Evolutionary conservation across 495 filamentous ascomycete genomes (phyloP), one percentile per base, ranked within the genome.

Genomic region (Xylaria grammica): DNA sequence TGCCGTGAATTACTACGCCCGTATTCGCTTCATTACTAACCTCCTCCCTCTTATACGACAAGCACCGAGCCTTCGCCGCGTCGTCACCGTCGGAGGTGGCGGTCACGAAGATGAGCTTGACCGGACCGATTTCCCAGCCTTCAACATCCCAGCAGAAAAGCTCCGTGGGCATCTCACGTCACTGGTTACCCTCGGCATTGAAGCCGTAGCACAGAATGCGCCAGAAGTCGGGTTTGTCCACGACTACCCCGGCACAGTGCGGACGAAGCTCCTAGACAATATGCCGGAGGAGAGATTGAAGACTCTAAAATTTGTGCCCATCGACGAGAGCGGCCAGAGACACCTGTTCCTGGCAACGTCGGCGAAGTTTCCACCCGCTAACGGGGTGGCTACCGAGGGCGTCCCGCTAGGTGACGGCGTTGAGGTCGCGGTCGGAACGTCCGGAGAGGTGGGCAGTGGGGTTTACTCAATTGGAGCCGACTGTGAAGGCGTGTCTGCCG

Each of bases 1-100:
- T 44, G 73, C 85, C 17, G 72, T 90, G 4, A 77, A 74, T 51
- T 87, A 86, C 75, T 91, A 91, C 73, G 76, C 84, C 27, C 87
- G 90, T 17, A 79, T 84, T 50, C 84, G 89, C 42, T 90, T 91
- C 71, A 81, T 83, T 24, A 60, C 74, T 45, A 88, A 89, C 68
- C 81, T 92, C 2, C 82, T 92, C 1, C 88, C 90, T 0, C 81
- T 85, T 0, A 68, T 92, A 0, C 74, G 74, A 27, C 52, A 68
- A 7, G 80, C 86, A 0, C 51, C 77, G 13, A 13, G 29, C 40
- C 79, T 85, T 15, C 82, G 83, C 1, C 85, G 89, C 1, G 86
- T 92, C 7, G 79, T 92, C 20, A 78, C 72, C 36, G 82, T 91
- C n/a, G 71, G 83, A 5, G 78, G 71, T 0, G 82, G 74, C 4